These are phyloP conservation scores for Tagetes patula DNA, from an alignment of 129 eudicot genomes.

Conservation along the genomic window DNA sequence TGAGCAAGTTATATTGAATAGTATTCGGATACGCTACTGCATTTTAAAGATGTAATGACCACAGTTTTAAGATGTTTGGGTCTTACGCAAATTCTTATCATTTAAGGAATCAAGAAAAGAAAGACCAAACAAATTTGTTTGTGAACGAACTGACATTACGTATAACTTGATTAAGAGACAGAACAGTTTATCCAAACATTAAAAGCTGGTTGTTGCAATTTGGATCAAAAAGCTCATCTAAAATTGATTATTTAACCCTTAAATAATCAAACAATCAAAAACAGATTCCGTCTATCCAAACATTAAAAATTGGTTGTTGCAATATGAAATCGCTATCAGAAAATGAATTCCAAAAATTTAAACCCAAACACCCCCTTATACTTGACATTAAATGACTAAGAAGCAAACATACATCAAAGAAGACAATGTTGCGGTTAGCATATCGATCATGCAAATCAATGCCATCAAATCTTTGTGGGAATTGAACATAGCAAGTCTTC, in stretches of 20 bases:
- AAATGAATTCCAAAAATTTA: not conserved
- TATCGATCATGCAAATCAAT: slow-evolving; percentile 91
- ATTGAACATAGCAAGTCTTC: slow-evolving; percentile 86
- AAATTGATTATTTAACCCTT: not conserved
- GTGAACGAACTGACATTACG: too few relatives aligned
- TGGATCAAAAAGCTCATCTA: not conserved
- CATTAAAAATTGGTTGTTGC: not conserved
- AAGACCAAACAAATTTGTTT: not conserved
- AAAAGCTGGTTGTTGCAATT: not conserved
- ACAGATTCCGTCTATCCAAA: not conserved
- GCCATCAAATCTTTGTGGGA: slow-evolving; percentile 92
- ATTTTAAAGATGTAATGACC: too few relatives aligned
- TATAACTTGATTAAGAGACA: not conserved
- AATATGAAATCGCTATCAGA: not conserved
- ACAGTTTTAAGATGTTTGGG: not conserved
- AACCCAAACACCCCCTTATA: not conserved
- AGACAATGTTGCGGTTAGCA: slow-evolving; percentile 84
- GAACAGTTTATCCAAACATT: too few relatives aligned
- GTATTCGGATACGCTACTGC: not conserved
- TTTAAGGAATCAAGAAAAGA: not conserved
- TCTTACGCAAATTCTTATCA: not conserved
- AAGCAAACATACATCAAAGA: slow-evolving; percentile 69
- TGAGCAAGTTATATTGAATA: not conserved
- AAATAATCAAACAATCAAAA: not conserved
- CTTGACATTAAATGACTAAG: not conserved